Evolutionary conservation across 2,329 filamentous ascomycete species (phyloP).

Genomic region (Microdochium trichocladiopsis): DNA sequence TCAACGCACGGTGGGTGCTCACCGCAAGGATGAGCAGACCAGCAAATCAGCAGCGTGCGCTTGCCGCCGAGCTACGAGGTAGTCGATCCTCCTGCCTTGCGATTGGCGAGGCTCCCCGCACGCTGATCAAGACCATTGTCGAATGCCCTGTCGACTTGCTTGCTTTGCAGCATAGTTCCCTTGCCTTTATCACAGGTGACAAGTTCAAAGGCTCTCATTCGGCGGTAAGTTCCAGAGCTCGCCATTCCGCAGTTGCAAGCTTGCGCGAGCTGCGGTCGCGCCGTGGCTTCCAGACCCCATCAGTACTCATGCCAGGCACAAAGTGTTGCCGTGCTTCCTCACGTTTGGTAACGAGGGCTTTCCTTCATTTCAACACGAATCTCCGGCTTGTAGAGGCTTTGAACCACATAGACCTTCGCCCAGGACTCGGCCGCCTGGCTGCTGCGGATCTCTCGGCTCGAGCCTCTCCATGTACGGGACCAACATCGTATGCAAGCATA

Average conservation of each 20-base stretch:
- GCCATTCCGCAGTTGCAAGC: neutral
- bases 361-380: too few relatives aligned
- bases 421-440: neutral
- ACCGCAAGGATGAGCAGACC: neutral
- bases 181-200: neutral
- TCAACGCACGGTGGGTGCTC: neutral
- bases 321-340: too few relatives aligned
- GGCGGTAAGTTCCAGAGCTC: neutral
- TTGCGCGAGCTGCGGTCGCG: neutral
- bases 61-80: constrained; percentile 6
- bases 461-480: too few relatives aligned
- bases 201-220: neutral
- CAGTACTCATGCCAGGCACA: too few relatives aligned
- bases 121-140: neutral
- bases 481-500: too few relatives aligned
- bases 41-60: constrained; percentile 7
- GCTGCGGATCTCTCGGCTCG: too few relatives aligned
- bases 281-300: neutral
- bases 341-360: too few relatives aligned
- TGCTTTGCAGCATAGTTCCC: neutral
- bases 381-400: too few relatives aligned
- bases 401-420: too few relatives aligned
- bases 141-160: neutral
- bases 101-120: neutral
- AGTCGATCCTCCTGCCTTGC: neutral